Percentiles rank a stretch among this genome's conserved stretches.
phyloP scores from a whole-genome alignment of 176 grass and related monocot genomes.

The Calamus simplicifolius region DNA sequence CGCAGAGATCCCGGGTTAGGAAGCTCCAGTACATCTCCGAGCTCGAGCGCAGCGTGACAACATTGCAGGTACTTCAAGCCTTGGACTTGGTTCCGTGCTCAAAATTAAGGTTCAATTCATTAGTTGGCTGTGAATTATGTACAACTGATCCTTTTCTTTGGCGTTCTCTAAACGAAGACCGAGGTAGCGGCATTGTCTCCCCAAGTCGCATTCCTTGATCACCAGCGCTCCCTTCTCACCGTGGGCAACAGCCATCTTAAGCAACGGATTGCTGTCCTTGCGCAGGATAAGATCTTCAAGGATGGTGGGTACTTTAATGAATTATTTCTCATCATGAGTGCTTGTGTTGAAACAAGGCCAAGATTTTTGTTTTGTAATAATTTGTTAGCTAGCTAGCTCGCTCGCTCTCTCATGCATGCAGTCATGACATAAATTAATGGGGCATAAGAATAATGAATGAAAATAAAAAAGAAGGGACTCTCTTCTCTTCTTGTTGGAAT shows the following conservation, averaged over 20 bases:
- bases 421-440: too few species aligned
- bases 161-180: conserved; percentile 34
- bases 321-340: neutral
- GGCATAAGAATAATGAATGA: too few species aligned
- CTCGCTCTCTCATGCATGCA: too few species aligned
- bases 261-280: conserved; percentile 86
- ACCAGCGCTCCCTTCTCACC: conserved; percentile 80
- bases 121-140: neutral
- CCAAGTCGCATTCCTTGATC: conserved; percentile 89
- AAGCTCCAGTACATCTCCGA: conserved; percentile 98
- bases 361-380: too few species aligned
- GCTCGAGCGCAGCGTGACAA: conserved; percentile 85
- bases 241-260: conserved; percentile 94
- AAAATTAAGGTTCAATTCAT: neutral
- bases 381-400: too few species aligned
- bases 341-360: neutral
- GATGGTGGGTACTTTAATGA: conserved; percentile 47
- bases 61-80: conserved; percentile 52
- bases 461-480: too few species aligned
- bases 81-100: neutral
- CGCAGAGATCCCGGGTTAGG: conserved; percentile 86
- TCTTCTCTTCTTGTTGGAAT: too few species aligned
- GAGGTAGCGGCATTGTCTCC: conserved; percentile 86
- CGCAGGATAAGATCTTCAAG: conserved; percentile 95
- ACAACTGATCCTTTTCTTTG: neutral